Evolutionary conservation across 2,329 filamentous ascomycete genomes (phyloP), one percentile per base, ranked within the genome.

Genomic region (Knufia fluminis): DNA sequence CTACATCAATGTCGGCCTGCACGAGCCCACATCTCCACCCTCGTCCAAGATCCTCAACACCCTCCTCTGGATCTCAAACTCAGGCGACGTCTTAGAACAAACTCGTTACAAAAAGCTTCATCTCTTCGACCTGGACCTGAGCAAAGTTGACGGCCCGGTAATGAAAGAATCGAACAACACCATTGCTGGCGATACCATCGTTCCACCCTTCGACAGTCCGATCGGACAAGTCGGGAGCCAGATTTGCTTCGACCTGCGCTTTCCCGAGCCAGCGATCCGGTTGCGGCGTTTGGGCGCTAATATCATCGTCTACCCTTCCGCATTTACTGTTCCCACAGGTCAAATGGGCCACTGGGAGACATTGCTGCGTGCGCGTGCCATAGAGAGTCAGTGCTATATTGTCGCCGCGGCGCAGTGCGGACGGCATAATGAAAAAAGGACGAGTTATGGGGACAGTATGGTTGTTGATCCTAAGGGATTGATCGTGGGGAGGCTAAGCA

Each of bases 201-300:
- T 80, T 1, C 65, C 78, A 2, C 89, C 89, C 0, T 88, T 92
- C 60, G 69, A 78, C n/a, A 86, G 83, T 0, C 68, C 79, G 0
- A 63, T 94, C 9, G 90, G 90, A 12, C 80, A 79, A 31, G 74
- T 96, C 17, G 91, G 88, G 17, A 74, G 84, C 53, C 75, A 85
- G 48, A 94, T 96, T 54, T 96, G 91, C 69, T 96, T 96, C 65
- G 91, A 96, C 72, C 68, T 96, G 54, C 80, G 89, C 1, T 94
- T 92, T 62, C 79, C 88, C 0, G 87, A 94, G 62, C 77, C 85
- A 7, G 78, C 80, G 0, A 66, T 92, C 8, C 74, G 79, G 1
- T 74, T 94, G 16, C 77, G 79, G 23, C 69, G 77, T 4, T 77
- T 79, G 49, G 72, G 76, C 19, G 87, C 88, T 1, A 81, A 95